These are phyloP conservation scores for Yamagishiella unicocca DNA, from an alignment of 139 green algal genomes.

Conservation along the genomic window DNA sequence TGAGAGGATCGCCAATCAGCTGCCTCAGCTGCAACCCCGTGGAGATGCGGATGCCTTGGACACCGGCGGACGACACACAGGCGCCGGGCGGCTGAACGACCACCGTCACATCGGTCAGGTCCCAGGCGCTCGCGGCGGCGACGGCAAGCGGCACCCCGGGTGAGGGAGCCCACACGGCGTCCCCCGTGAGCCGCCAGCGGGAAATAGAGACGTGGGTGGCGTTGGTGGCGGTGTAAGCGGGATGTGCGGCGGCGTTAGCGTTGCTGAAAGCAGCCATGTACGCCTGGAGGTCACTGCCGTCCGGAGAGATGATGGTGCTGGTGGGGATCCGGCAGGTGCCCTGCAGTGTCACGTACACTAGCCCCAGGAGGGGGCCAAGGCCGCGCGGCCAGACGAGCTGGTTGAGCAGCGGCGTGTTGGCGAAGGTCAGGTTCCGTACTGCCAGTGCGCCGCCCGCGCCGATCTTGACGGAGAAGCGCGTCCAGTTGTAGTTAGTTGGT, in stretches of 20 bases:
- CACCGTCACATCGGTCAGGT: not conserved
- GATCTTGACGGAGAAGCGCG: not conserved
- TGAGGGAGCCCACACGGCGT: not conserved
- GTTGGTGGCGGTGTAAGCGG: not conserved
- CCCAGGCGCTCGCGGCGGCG: not conserved
- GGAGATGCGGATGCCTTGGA: not conserved
- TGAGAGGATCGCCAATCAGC: conserved; percentile 3
- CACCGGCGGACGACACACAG: not conserved
- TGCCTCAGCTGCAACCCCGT: not conserved
- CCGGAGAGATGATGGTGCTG: not conserved
- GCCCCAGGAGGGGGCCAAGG: conserved; percentile 3
- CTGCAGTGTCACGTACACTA: not conserved
- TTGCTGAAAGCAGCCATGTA: not conserved
- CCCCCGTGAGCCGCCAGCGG: not conserved
- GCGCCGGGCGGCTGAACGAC: not conserved
- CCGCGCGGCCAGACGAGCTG: conserved; percentile 36
- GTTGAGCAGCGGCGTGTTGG: not conserved
- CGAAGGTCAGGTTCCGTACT: conserved; percentile 1
- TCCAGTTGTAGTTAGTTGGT: conserved; percentile 39
- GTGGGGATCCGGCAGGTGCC: not conserved
- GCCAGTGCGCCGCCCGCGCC: not conserved
- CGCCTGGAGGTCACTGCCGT: not conserved
- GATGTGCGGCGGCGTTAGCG: not conserved
- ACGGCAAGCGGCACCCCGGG: not conserved
- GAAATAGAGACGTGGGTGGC: not conserved